Base-by-base conservation (phyloP, 441 rosid species). In the Hura crepitans region DNA sequence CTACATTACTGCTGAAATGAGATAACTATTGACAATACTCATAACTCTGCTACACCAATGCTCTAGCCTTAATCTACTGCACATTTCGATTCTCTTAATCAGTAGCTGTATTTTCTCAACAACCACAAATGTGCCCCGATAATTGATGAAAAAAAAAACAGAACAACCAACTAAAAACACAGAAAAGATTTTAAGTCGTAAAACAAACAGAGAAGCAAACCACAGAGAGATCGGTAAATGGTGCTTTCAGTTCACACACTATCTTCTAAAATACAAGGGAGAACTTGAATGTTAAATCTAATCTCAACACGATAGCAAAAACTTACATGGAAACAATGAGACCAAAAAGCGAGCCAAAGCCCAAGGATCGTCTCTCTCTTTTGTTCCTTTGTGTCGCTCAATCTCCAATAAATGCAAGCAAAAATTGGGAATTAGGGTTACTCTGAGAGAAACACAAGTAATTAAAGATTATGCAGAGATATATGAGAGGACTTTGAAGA, bases 241-340 rank as follows among this genome's bases (percentile, higher is more conserved):
- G 6, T 28, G 20, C 43, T n/a, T 33, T 25, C 2, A 17, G 35
- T 57, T 25, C 43, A 54, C 43, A 6, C 12, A 15, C 8, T 45
- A 23, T 25, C 35, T 8, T 14, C 31, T 28, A 58, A 23, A 25
- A 54, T 42, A 58, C 2, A 2, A 50, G n/a, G 43, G 6, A 47
- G 30, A 61, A 23, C 17, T 61, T 22, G 39, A 17, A 51, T 8
- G 27, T 55, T 63, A 63, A 56, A 69, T 15, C 55, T 60, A 46
- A 59, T 65, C 28, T 1, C 1, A 27, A 77, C 45, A 18, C 30
- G 53, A 63, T 33, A 30, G 30, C 13, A 10, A 57, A 6, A 66
- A 74, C 85, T 77, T 72, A 82, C 84, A 69, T 46, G 30, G 60
- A 66, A 58, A 55, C 53, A 54, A 47, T 22, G 72, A 33, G 18